Conservation (phyloP, 2,329 filamentous ascomycete species). For the Phialemonium atrogriseum region DNA sequence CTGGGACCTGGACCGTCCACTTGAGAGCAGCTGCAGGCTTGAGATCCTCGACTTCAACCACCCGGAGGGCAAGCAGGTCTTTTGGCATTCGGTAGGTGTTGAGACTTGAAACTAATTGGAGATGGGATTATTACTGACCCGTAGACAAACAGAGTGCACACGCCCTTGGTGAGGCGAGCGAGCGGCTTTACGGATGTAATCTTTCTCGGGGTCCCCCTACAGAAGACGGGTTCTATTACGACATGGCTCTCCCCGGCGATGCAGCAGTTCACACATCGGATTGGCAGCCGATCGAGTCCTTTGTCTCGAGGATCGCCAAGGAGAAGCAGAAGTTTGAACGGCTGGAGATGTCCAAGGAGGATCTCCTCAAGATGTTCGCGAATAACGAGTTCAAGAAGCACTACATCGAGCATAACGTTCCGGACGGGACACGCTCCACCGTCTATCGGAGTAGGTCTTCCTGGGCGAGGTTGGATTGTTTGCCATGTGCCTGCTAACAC, state of each 20-base stretch:
- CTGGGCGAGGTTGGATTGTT: constrained; percentile 65
- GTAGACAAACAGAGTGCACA: constrained; percentile 70
- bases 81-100: constrained; percentile 57
- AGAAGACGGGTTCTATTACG: constrained; percentile 58
- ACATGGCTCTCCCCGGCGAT: constrained; percentile 76
- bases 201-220: constrained; percentile 91
- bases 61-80: constrained; percentile 77
- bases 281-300: constrained; percentile 75
- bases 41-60: constrained; percentile 74
- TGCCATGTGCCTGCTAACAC: neutral
- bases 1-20: constrained; percentile 86
- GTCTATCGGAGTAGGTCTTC: constrained; percentile 90
- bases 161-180: constrained; percentile 88
- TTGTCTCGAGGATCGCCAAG: constrained; percentile 80
- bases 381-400: constrained; percentile 99
- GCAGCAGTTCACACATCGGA: constrained; percentile 65
- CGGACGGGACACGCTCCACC: constrained; percentile 82
- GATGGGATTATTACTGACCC: too few species aligned
- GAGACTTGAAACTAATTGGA: too few species aligned
- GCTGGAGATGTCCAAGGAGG: constrained; percentile 78
- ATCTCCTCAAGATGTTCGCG: constrained; percentile 90
- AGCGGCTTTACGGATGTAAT: constrained; percentile 83
- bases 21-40: constrained; percentile 81
- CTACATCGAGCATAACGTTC: constrained; percentile 89
- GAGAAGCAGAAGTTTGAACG: constrained; percentile 95